phyloP scores from a whole-genome alignment of 1,284 basidiomycete species.

The Marasmius tenuissimus region DNA sequence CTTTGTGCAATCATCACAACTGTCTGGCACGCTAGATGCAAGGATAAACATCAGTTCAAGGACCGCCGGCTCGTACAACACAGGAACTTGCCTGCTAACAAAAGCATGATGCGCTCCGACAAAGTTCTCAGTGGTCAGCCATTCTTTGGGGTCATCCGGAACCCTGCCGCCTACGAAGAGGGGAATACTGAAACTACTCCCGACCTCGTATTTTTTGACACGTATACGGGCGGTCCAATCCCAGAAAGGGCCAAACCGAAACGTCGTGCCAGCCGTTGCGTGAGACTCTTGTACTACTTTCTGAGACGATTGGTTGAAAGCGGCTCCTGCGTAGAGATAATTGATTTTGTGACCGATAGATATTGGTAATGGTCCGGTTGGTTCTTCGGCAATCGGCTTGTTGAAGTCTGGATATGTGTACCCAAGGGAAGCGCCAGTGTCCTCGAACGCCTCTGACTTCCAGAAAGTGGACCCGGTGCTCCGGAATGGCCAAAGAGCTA shows the following conservation, averaged over 20 bases:
- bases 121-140: slow-evolving; percentile 31
- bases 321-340: slow-evolving; percentile 25
- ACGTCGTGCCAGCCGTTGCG: too few species aligned
- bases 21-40: slow-evolving; percentile 25
- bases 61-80: neutral
- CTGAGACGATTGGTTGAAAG: too few species aligned
- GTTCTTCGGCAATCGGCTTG: slow-evolving; percentile 30
- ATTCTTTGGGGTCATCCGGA: slow-evolving; percentile 33
- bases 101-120: slow-evolving; percentile 41
- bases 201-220: slow-evolving; percentile 42
- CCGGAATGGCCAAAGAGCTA: slow-evolving; percentile 32
- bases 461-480: slow-evolving; percentile 27
- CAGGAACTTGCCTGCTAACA: slow-evolving; percentile 25
- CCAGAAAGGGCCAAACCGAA: too few species aligned
- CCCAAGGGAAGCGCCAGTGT: slow-evolving; percentile 26
- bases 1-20: slow-evolving; percentile 39
- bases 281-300: too few species aligned
- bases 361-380: slow-evolving; percentile 24
- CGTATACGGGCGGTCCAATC: slow-evolving; percentile 44
- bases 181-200: slow-evolving; percentile 39
- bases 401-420: slow-evolving; percentile 50
- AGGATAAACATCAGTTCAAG: neutral
- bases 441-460: slow-evolving; percentile 24
- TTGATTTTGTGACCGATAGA: slow-evolving; percentile 34
- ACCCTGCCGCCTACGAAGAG: slow-evolving; percentile 43